Base-by-base conservation (phyloP, 441 rosid species). In the Sinapis alba region DNA sequence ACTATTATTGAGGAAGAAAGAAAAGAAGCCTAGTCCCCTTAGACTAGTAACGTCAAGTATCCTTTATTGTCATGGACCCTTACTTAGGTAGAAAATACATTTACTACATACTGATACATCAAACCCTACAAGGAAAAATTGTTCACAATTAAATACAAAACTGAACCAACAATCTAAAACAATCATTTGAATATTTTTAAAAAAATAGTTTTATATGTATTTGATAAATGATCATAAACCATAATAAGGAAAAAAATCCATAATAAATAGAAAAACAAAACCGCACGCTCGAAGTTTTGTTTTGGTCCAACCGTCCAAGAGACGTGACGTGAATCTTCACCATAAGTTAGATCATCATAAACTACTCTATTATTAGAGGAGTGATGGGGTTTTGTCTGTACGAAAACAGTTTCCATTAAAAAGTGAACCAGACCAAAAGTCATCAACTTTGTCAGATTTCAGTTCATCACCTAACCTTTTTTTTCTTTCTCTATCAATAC, bases 271-370 rank as follows among this genome's bases (percentile, higher is more conserved):
- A 16, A 64, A 54, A 58, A 30, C 3, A 23, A 51, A 62, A 73
- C 13, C 79, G 65, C 75, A 76, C 79, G 71, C 57, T 70, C 24
- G 16, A 63, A 7, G 16, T 30, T 19, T 59, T 2, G 38, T 56
- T 54, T 64, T 12, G 67, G 71, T 21, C 71, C 51, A 57, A n/a
- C 2, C 13, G 43, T 32, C 36, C 13, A 61, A 50, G 63, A 53
- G 70, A 78, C 81, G 74, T 72, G 74, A 78, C 77, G 72, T 78
- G 68, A 72, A 36, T 78, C 62, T 32, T 66, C 30, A 77, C 77
- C 73, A 77, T 38, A 72, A 10, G 77, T 64, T 64, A 36, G 65
- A 66, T 12, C 53, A 51, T 16, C 53, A 77, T 71, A 65, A 71
- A 68, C n/a, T 59, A 68, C 18, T 59, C 27, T 21, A 19, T 23